These are phyloP conservation scores for Saccharomycopsis schoenii DNA, from an alignment of 805 yeast species.

Conservation along the genomic window DNA sequence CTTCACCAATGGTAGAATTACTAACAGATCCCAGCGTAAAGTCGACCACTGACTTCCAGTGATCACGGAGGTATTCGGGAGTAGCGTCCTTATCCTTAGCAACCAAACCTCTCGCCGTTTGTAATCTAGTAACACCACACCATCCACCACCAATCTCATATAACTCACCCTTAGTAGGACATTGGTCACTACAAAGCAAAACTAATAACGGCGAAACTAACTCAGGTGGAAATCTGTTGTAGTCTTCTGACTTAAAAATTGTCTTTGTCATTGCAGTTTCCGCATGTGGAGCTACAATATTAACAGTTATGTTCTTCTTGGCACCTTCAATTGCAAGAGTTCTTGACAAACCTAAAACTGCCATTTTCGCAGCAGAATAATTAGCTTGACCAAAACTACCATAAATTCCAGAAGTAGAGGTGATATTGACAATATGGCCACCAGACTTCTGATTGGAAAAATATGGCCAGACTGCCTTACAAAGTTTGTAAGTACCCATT, in stretches of 20 bases:
- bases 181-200: constrained; percentile 62
- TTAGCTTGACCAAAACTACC: constrained; percentile 98
- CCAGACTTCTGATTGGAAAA: constrained; percentile 73
- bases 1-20: constrained; percentile 56
- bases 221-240: constrained; percentile 74
- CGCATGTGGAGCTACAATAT: constrained; percentile 93
- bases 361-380: constrained; percentile 90
- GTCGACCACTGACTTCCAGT: constrained; percentile 58
- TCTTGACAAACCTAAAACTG: constrained; percentile 73
- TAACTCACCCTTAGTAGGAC: constrained; percentile 67
- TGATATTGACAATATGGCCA: constrained; percentile 64
- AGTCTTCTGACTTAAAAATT: constrained; percentile 69
- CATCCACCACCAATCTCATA: constrained; percentile 96
- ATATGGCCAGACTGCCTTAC: constrained; percentile 89
- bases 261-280: constrained; percentile 96
- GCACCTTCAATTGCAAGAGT: constrained; percentile 89
- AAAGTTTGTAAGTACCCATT: constrained; percentile 67
- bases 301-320: constrained; percentile 62
- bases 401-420: constrained; percentile 94
- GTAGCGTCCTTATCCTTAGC: constrained; percentile 36
- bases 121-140: constrained; percentile 93
- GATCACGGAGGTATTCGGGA: constrained; percentile 62
- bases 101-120: constrained; percentile 80
- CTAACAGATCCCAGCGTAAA: constrained; percentile 32
- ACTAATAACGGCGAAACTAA: constrained; percentile 88